Conservation (phyloP, 139 green algal species). For the Chlorella vulgaris region DNA sequence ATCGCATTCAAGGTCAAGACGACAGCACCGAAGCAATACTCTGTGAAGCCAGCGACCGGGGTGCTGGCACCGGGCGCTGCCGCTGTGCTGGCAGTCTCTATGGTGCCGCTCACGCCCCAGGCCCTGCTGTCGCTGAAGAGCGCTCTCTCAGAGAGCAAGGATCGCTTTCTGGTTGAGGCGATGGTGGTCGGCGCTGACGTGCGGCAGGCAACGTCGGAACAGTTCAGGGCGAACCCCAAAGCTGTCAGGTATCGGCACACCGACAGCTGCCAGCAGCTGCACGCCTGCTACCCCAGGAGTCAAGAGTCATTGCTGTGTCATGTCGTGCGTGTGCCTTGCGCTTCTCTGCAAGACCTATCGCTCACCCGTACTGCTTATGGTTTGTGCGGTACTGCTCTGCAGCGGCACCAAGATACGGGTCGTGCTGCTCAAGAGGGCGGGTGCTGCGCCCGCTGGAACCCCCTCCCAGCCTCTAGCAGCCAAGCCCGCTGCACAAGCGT, state of each 20-base stretch:
- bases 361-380: neutral
- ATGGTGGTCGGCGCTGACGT: constrained; percentile 31
- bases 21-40: constrained; percentile 75
- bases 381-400: neutral
- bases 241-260: constrained; percentile 1
- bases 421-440: neutral
- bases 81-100: constrained; percentile 48
- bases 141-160: constrained; percentile 10
- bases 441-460: neutral
- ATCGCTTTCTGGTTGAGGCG: constrained; percentile 56
- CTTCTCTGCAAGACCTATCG: neutral
- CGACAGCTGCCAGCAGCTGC: neutral
- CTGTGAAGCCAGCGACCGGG: constrained; percentile 64
- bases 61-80: constrained; percentile 35
- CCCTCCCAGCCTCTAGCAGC: neutral
- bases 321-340: constrained; percentile 11
- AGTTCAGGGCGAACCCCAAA: constrained; percentile 37
- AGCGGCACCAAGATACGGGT: constrained; percentile 26
- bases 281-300: neutral
- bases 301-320: neutral
- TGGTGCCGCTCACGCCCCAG: constrained; percentile 28
- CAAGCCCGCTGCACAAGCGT: neutral
- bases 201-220: constrained; percentile 28
- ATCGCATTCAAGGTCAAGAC: constrained; percentile 83
- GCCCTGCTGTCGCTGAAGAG: no score